phyloP scores from a whole-genome alignment of 2,329 filamentous ascomycete species.

The Penicillium sp. region DNA sequence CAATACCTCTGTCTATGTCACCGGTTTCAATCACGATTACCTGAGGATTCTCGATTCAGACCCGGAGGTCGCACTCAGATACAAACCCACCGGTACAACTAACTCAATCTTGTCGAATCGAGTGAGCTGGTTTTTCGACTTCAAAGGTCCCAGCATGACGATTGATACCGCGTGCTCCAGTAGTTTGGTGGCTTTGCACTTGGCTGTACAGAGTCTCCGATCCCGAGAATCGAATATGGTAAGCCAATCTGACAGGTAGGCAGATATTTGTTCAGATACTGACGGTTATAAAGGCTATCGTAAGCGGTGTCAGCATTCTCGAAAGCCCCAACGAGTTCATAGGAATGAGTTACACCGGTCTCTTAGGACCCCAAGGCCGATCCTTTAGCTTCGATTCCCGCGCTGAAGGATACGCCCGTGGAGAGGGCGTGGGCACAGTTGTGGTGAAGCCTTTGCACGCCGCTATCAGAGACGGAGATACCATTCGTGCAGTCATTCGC shows the following conservation, averaged over 20 bases:
- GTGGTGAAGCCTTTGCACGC: conserved; percentile 31
- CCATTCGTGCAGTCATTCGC: conserved; percentile 37
- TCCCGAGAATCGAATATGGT: conserved; percentile 26
- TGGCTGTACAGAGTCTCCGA: conserved; percentile 37
- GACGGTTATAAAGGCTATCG: conserved; percentile 28
- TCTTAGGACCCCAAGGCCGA: conserved; percentile 37
- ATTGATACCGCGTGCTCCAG: conserved; percentile 47
- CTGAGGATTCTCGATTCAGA: conserved; percentile 24
- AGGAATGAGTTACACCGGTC: conserved; percentile 36
- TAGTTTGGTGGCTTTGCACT: conserved; percentile 38
- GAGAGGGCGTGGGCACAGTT: conserved; percentile 37
- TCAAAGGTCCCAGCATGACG: conserved; percentile 32
- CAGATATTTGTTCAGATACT: not conserved
- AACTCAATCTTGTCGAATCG: conserved; percentile 25
- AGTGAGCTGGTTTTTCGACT: conserved; percentile 29
- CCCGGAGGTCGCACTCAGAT: conserved; percentile 22
- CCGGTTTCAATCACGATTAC: conserved; percentile 30
- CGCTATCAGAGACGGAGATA: conserved; percentile 36
- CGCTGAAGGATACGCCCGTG: conserved; percentile 38
- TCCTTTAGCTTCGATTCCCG: conserved; percentile 34
- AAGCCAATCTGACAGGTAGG: not conserved
- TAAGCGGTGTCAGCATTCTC: conserved; percentile 42
- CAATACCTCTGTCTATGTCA: conserved; percentile 29
- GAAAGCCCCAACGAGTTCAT: conserved; percentile 32
- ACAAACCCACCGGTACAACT: conserved; percentile 23